These are phyloP conservation scores for Cyclotella baltica DNA, from an alignment of 108 stramenopile genomes.

Conservation along the genomic window DNA sequence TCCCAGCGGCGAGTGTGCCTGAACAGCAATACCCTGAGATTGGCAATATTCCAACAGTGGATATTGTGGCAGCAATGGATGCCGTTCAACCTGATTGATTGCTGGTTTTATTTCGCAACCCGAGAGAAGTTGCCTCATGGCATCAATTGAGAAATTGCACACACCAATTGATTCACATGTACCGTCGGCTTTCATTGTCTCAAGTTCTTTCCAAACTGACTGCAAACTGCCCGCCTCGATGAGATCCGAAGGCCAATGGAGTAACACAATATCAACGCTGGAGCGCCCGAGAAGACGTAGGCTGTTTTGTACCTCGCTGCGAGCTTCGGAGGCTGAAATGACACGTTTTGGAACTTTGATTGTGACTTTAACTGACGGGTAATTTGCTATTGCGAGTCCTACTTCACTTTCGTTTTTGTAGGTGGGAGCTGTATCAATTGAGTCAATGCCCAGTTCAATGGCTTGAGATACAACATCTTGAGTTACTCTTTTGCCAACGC, in stretches of 20 bases:
- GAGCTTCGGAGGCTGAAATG: conserved; percentile 60
- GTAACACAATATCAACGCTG: conserved; percentile 67
- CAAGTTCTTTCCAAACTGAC: conserved; percentile 81
- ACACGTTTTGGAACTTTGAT: conserved; percentile 84
- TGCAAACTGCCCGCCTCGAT: conserved; percentile 58
- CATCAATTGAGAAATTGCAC: conserved; percentile 72
- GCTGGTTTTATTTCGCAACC: conserved; percentile 60
- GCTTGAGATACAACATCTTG: conserved; percentile 48
- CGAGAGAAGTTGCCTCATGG: conserved; percentile 61
- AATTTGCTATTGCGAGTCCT: conserved; percentile 51
- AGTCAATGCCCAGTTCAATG: conserved; percentile 49
- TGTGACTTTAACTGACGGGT: conserved; percentile 35
- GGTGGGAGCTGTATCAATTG: conserved; percentile 85
- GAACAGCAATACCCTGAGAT: conserved; percentile 62
- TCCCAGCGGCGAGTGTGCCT: conserved; percentile 72
- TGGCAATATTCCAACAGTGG: conserved; percentile 74
- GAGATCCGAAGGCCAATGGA: conserved; percentile 86
- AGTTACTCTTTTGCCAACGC: conserved; percentile 52
- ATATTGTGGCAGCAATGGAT: conserved; percentile 74
- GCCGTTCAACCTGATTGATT: conserved; percentile 88
- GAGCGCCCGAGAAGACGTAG: conserved; percentile 47
- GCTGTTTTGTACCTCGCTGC: conserved; percentile 55
- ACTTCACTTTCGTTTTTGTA: conserved; percentile 81
- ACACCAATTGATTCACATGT: conserved; percentile 71
- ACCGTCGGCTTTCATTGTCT: conserved; percentile 60